Conservation (phyloP, 495 filamentous ascomycete genomes). For the Penicillium argentinense region DNA sequence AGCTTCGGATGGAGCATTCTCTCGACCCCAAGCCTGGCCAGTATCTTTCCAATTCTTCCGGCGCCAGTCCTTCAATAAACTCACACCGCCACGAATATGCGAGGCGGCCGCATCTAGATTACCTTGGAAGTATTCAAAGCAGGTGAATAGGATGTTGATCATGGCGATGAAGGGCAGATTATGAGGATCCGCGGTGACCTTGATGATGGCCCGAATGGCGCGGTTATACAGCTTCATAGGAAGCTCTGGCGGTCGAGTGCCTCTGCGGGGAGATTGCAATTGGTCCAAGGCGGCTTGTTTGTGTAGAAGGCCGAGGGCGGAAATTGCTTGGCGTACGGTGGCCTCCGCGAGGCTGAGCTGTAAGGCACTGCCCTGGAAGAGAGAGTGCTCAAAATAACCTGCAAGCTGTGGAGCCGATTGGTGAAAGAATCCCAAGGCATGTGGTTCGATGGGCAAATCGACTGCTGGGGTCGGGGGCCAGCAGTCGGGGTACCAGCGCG, state of each 20-base stretch:
- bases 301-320: slow-evolving; percentile 62
- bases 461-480: slow-evolving; percentile 8
- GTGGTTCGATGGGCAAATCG: slow-evolving; percentile 9
- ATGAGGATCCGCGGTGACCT: slow-evolving; percentile 1
- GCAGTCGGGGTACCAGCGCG: neutral
- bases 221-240: slow-evolving; percentile 18
- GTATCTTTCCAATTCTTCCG: neutral
- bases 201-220: slow-evolving; percentile 17
- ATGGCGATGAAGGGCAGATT: slow-evolving; percentile 11
- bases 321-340: slow-evolving; percentile 60
- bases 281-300: slow-evolving; percentile 30
- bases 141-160: slow-evolving; percentile 19
- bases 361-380: slow-evolving; percentile 56
- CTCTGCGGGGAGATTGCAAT: neutral
- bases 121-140: slow-evolving; percentile 21
- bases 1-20: slow-evolving; percentile 10
- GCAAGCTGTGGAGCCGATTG: slow-evolving; percentile 51
- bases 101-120: slow-evolving; percentile 11
- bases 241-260: neutral
- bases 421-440: slow-evolving; percentile 17
- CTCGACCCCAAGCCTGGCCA: neutral
- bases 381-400: slow-evolving; percentile 59
- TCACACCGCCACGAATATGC: slow-evolving; percentile 19
- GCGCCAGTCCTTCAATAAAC: slow-evolving; percentile 17
- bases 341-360: slow-evolving; percentile 59